Conservation (phyloP, 768 basidiomycete species). For the Asterophora parasitica region DNA sequence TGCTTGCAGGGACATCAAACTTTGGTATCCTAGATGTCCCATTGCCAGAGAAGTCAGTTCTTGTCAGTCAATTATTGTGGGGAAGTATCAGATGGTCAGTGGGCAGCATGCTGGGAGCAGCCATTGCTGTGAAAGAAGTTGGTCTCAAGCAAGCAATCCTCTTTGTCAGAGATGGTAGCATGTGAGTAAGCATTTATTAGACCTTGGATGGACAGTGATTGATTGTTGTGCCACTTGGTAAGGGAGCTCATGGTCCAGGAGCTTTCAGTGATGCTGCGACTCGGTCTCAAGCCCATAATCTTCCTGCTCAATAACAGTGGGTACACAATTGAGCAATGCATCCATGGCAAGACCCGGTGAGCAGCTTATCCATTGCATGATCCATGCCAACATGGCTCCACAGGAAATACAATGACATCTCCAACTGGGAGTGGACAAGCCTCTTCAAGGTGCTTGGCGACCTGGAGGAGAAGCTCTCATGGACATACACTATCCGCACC, state of each 20-base stretch:
- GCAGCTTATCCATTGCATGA: not conserved
- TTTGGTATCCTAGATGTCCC: slow-evolving; percentile 84
- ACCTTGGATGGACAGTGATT: not conserved
- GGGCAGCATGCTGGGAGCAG: slow-evolving; percentile 73
- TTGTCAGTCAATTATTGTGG: slow-evolving; percentile 79
- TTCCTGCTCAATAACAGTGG: slow-evolving; percentile 82
- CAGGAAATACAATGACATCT: slow-evolving; percentile 85
- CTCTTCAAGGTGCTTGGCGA: slow-evolving; percentile 59
- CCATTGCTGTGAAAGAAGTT: slow-evolving; percentile 69
- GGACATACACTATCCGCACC: slow-evolving; percentile 62
- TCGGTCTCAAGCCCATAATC: slow-evolving; percentile 73
- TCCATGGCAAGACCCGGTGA: slow-evolving; percentile 62
- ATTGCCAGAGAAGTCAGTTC: slow-evolving; percentile 63
- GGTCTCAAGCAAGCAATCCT: slow-evolving; percentile 66
- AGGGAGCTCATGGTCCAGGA: slow-evolving; percentile 82
- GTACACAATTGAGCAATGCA: slow-evolving; percentile 82
- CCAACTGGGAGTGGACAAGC: slow-evolving; percentile 70
- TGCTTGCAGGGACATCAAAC: slow-evolving; percentile 57
- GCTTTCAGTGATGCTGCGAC: slow-evolving; percentile 75
- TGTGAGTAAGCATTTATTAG: slow-evolving; percentile 40
- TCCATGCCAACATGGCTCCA: not conserved
- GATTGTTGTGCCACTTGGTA: not conserved
- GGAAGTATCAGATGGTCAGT: slow-evolving; percentile 91
- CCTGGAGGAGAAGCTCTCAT: slow-evolving; percentile 40
- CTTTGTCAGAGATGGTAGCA: slow-evolving; percentile 81